These are phyloP conservation scores for Monilinia vaccinii-corymbosi DNA, from an alignment of 2,329 filamentous ascomycete genomes.

Conservation along the genomic window DNA sequence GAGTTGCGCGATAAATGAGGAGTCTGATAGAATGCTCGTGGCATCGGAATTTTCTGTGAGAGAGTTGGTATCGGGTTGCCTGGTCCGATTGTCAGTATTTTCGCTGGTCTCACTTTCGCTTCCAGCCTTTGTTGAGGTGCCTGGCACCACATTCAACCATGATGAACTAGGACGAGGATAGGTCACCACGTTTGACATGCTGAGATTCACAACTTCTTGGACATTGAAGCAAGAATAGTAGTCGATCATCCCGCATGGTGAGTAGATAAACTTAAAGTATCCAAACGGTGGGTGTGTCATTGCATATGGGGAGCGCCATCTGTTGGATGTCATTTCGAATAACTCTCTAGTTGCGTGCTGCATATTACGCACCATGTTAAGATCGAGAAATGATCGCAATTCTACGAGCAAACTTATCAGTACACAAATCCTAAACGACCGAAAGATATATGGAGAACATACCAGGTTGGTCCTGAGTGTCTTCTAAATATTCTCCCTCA, in stretches of 20 bases:
- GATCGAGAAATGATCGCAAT: background rate
- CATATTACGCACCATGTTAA: background rate
- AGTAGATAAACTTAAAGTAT: background rate
- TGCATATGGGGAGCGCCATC: background rate
- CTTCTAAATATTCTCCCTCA: background rate
- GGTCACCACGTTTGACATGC: accelerated
- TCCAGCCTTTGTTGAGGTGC: accelerated
- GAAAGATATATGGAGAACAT: background rate
- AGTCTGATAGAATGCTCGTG: accelerated
- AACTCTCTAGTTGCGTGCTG: background rate
- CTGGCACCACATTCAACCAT: background rate
- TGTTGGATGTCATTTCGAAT: background rate
- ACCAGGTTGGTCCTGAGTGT: background rate
- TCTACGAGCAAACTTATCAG: background rate
- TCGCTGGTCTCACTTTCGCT: background rate
- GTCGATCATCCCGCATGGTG: background rate
- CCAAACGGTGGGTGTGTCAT: background rate
- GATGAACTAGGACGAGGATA: background rate
- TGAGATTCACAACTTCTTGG: accelerated
- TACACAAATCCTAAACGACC: accelerated
- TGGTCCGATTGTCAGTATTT: no score
- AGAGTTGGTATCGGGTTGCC: accelerated
- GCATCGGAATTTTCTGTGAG: no score
- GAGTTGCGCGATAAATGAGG: background rate
- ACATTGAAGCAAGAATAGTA: background rate